Conservation (phyloP, 1,284 basidiomycete genomes). For the Pseudozyma flocculosa region DNA sequence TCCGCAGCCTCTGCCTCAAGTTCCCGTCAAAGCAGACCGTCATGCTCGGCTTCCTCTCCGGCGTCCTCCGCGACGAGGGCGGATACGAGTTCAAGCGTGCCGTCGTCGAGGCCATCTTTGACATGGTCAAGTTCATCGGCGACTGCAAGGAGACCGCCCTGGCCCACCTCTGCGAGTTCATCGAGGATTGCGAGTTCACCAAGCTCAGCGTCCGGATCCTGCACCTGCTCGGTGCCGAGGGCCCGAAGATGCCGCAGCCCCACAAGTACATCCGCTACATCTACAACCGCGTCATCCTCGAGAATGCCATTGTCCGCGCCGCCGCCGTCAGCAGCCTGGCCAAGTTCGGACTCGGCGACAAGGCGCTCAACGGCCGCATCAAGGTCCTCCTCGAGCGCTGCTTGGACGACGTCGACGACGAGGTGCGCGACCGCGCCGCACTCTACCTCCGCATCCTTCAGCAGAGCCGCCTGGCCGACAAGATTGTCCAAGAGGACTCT, state of each 20-base stretch:
- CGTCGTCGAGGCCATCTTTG: slow-evolving; percentile 98
- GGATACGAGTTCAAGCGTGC: slow-evolving; percentile 99
- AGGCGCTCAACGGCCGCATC: slow-evolving; percentile 78
- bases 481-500: slow-evolving; percentile 85
- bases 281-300: slow-evolving; percentile 97
- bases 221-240: slow-evolving; percentile 91
- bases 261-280: slow-evolving; percentile 99
- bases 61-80: slow-evolving; percentile 68
- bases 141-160: slow-evolving; percentile 87
- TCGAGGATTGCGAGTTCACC: slow-evolving; percentile 99
- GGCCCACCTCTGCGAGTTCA: slow-evolving; percentile 99
- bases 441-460: slow-evolving; percentile 77
- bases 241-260: slow-evolving; percentile 90
- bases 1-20: slow-evolving; percentile 96
- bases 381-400: slow-evolving; percentile 72
- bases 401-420: slow-evolving; percentile 97
- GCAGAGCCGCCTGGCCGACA: slow-evolving; percentile 76
- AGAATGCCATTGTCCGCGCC: slow-evolving; percentile 96
- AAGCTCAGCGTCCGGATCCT: slow-evolving; percentile 97
- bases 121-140: slow-evolving; percentile 97
- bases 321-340: slow-evolving; percentile 92
- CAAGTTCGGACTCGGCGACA: slow-evolving; percentile 89
- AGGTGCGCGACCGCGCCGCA: slow-evolving; percentile 95
- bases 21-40: slow-evolving; percentile 90
- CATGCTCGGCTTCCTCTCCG: slow-evolving; percentile 63